Base-by-base conservation (phyloP, 2,329 filamentous ascomycete species). In the Pseudopyricularia javanii region DNA sequence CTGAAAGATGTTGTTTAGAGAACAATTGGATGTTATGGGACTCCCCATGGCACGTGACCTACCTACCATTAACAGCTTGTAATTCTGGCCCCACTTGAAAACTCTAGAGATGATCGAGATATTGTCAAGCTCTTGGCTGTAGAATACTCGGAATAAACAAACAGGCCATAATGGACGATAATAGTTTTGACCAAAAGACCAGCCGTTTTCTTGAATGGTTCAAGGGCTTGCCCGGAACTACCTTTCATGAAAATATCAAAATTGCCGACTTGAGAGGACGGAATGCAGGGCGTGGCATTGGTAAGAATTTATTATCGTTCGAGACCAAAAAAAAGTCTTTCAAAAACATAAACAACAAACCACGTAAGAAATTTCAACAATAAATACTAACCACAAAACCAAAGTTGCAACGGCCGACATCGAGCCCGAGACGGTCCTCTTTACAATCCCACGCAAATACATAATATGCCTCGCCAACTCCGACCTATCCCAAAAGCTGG, bases 371-470 rank as follows among this genome's bases (percentile, higher is more conserved):
- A 87, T 94, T 60, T 86, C 89, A 26, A 76, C 70, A n/a, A n/a
- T n/a, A n/a, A n/a, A 83, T 94, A 47, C 68, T 94, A 6, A 85
- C 94, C 30, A 86, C 87, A 0, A 94, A 89, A 1, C 89, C 37
- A 43, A 43, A 91, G 87, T 94, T 60, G 86, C 89, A 26, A 76
- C 70, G 22, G 65, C 75, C 54, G 79, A 88, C 56, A 88, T 95
- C 52, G 69, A 74, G 17, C 77, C 86, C 59, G 86, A 90, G 56
- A 87, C 88, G 54, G 78, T 85, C 49, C 76, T 95, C 45, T 95
- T 95, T 71, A 83, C 80, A 48, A 86, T 95, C 56, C 88, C 89
- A 2, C 81, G 86, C 56, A 69, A 73, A 48, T 72, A 78, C 50
- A 83, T 95, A 57, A 79, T 95, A 62, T 86, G 79, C 59, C 73